Percentiles rank a stretch among this genome's conserved stretches.
Evolutionary conservation across 2,329 filamentous ascomycete genomes (phyloP).

Genomic region (Westerdykella aurantiaca): DNA sequence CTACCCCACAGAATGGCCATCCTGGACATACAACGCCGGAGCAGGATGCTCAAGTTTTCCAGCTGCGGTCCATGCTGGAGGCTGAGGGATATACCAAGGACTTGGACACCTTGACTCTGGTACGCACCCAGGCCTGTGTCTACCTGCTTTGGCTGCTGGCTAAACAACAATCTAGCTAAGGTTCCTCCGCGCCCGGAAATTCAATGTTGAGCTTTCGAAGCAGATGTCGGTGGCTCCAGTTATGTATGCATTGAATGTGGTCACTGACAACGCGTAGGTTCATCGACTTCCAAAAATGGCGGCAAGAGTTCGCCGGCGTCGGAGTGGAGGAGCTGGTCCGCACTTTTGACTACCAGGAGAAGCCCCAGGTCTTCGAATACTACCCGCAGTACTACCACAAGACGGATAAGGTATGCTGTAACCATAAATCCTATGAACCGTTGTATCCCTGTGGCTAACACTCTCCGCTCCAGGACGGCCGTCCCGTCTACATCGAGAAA

Average conservation of each 20-base stretch:
- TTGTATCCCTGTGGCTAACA: not conserved
- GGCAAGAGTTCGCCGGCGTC: conserved; percentile 64
- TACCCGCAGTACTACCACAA: conserved; percentile 99
- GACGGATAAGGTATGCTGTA: conserved; percentile 64
- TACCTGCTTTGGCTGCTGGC: conserved; percentile 4
- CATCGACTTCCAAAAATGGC: conserved; percentile 83
- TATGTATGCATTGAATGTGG: not conserved
- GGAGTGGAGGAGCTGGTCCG: conserved; percentile 72
- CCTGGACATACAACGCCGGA: conserved; percentile 78
- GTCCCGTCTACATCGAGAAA: conserved; percentile 95
- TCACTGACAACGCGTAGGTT: conserved; percentile 59
- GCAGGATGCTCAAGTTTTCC: conserved; percentile 83
- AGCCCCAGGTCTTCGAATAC: conserved; percentile 75
- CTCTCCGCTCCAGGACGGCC: conserved; percentile 67
- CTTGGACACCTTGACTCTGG: conserved; percentile 87
- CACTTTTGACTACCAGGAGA: conserved; percentile 83
- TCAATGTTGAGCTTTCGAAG: conserved; percentile 77
- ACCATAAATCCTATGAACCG: not conserved
- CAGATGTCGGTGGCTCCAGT: conserved; percentile 62
- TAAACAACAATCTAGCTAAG: conserved; percentile 55
- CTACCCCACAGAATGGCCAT: conserved; percentile 67
- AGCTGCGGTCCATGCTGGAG: conserved; percentile 82
- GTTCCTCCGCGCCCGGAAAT: conserved; percentile 92
- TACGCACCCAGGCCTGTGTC: conserved; percentile 39
- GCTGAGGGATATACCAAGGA: conserved; percentile 72